Evolutionary conservation across 805 yeast genomes (phyloP).

Genomic region (Ogataea corticis): DNA sequence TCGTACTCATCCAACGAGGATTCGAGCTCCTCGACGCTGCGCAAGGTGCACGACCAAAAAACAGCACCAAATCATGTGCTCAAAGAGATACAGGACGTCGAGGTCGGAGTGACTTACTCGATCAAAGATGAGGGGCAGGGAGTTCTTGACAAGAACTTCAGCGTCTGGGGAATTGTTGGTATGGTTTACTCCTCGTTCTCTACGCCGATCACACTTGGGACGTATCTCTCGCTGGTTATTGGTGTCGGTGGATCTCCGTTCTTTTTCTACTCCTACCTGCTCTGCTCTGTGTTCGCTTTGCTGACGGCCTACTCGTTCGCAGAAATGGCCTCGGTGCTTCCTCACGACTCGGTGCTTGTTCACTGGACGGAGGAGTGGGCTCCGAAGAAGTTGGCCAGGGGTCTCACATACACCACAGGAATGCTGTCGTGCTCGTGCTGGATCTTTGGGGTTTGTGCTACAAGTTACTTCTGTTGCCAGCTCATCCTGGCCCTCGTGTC

Average conservation of each 20-base stretch:
- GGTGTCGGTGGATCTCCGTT: conserved; percentile 5
- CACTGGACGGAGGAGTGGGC: conserved; percentile 6
- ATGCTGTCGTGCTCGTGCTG: conserved; percentile 6
- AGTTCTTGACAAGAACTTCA: neutral
- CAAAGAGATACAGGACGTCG: neutral
- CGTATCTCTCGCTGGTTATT: conserved; percentile 2
- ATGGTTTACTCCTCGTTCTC: conserved; percentile 4
- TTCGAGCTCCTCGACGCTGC: neutral
- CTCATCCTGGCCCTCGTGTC: neutral
- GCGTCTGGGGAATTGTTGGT: conserved; percentile 3
- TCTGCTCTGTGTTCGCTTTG: conserved; percentile 1
- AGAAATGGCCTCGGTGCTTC: conserved; percentile 4
- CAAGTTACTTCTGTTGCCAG: neutral
- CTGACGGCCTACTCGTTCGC: conserved; percentile 2
- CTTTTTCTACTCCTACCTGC: conserved; percentile 2
- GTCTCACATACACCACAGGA: conserved; percentile 2
- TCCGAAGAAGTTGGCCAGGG: conserved; percentile 1
- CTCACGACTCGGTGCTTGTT: neutral
- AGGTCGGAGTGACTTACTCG: neutral
- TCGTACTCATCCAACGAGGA: conserved; percentile 1
- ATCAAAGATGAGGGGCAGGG: neutral
- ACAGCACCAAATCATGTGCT: neutral
- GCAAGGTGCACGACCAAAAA: conserved; percentile 1
- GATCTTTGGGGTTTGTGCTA: conserved; percentile 2
- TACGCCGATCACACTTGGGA: conserved; percentile 3